phyloP scores from a whole-genome alignment of 2,329 filamentous ascomycete genomes.

The Cladosporium halotolerans region DNA sequence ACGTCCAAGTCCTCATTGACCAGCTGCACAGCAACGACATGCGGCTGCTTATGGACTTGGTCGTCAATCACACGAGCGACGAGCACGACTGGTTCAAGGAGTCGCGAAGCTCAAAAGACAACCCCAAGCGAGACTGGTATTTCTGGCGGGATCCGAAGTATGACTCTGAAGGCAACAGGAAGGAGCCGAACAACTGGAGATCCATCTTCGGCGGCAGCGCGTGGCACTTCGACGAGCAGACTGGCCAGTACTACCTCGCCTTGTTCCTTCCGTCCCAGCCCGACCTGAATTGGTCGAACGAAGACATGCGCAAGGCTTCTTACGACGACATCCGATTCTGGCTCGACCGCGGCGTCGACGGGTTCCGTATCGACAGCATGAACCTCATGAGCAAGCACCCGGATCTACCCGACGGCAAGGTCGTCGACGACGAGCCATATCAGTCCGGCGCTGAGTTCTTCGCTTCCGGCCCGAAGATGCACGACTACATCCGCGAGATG shows the following conservation, averaged over 20 bases:
- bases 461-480: conserved; percentile 33
- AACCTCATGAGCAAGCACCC: conserved; percentile 20
- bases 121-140: conserved; percentile 51
- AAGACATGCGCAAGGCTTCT: conserved; percentile 60
- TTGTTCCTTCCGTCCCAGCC: conserved; percentile 72
- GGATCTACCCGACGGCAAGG: conserved; percentile 17
- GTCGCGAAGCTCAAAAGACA: conserved; percentile 44
- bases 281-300: conserved; percentile 80
- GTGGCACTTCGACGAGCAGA: conserved; percentile 68
- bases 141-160: conserved; percentile 46
- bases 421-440: conserved; percentile 14
- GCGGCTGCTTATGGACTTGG: conserved; percentile 67
- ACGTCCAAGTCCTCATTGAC: conserved; percentile 57
- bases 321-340: conserved; percentile 62
- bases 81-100: conserved; percentile 55
- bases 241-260: conserved; percentile 69
- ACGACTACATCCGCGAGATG: conserved; percentile 44
- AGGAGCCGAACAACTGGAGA: conserved; percentile 72
- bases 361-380: conserved; percentile 33
- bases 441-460: conserved; percentile 16
- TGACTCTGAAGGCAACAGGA: conserved; percentile 49
- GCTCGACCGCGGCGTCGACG: conserved; percentile 62
- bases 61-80: conserved; percentile 71
- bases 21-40: conserved; percentile 58
- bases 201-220: conserved; percentile 52